Conservation (phyloP, 2,329 filamentous ascomycete genomes). For the Alternaria sp. region DNA sequence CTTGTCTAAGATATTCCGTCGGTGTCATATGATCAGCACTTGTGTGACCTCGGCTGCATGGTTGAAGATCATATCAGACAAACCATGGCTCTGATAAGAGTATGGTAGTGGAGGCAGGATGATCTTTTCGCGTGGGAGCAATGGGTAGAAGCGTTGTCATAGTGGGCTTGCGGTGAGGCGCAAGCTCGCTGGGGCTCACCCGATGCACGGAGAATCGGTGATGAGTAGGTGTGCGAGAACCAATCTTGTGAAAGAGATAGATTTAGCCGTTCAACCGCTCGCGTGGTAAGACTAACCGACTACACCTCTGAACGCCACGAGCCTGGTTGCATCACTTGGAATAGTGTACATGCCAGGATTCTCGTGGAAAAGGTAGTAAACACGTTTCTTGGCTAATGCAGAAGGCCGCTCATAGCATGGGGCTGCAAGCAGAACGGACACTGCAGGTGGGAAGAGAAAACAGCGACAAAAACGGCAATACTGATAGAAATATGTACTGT, state of each 20-base stretch:
- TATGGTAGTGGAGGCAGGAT: background rate
- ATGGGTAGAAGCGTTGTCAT: constrained; percentile 1
- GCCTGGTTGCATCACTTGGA: background rate
- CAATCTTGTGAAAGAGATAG: background rate
- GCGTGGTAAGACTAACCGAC: constrained; percentile 21
- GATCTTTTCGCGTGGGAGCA: background rate
- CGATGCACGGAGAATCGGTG: background rate
- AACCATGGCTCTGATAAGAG: constrained; percentile 1
- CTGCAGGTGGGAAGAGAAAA: background rate
- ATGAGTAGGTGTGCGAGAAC: background rate
- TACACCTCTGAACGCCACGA: constrained; percentile 7
- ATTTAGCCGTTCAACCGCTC: constrained; percentile 15
- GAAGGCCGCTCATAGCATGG: background rate
- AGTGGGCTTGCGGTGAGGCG: constrained; percentile 3
- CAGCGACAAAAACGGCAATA: background rate
- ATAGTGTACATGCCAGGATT: background rate
- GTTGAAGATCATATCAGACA: background rate
- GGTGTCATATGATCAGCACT: background rate
- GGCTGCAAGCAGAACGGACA: background rate
- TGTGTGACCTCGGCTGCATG: background rate
- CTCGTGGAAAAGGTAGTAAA: constrained; percentile 36
- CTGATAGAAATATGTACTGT: background rate
- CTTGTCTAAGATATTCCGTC: background rate
- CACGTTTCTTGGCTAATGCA: background rate
- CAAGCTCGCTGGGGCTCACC: background rate